phyloP scores from a whole-genome alignment of 176 grass and related monocot species.

The Themeda triandra region DNA sequence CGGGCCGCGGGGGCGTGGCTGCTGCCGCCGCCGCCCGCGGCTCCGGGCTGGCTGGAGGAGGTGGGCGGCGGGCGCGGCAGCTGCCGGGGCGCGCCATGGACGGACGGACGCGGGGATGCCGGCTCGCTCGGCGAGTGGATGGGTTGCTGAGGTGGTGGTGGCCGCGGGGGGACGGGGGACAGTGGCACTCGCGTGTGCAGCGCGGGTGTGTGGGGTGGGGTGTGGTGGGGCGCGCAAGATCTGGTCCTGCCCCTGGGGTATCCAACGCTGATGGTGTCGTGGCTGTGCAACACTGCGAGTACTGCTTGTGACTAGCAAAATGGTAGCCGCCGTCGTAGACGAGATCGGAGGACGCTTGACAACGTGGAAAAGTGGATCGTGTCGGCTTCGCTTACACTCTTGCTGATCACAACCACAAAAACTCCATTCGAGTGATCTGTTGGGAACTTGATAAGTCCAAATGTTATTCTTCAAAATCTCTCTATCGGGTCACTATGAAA shows the following conservation, averaged over 20 bases:
- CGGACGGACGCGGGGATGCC: not conserved
- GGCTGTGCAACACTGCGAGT: not conserved
- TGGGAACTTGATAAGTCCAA: too few relatives aligned
- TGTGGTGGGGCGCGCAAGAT: not conserved
- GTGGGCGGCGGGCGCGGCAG: not conserved
- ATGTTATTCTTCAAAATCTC: too few relatives aligned
- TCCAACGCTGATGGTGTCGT: not conserved
- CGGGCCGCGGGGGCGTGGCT: not conserved
- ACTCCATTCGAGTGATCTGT: too few relatives aligned
- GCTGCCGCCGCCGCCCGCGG: not conserved
- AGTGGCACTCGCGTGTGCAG: slow-evolving; percentile 6
- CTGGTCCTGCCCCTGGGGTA: not conserved
- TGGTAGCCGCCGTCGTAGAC: not conserved
- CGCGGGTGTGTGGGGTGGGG: not conserved
- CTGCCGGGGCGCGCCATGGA: slow-evolving; percentile 23
- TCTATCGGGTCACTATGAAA: too few relatives aligned
- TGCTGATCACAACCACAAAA: not conserved
- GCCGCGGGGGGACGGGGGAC: too few relatives aligned
- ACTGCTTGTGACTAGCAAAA: not conserved
- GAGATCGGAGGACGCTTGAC: not conserved
- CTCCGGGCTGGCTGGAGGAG: not conserved
- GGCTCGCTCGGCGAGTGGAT: not conserved
- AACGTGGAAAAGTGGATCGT: not conserved
- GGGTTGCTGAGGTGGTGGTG: not conserved
- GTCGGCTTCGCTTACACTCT: not conserved